Evolutionary conservation across 1,284 basidiomycete species (phyloP).

Genomic region (Lignosus rhinocerotis): DNA sequence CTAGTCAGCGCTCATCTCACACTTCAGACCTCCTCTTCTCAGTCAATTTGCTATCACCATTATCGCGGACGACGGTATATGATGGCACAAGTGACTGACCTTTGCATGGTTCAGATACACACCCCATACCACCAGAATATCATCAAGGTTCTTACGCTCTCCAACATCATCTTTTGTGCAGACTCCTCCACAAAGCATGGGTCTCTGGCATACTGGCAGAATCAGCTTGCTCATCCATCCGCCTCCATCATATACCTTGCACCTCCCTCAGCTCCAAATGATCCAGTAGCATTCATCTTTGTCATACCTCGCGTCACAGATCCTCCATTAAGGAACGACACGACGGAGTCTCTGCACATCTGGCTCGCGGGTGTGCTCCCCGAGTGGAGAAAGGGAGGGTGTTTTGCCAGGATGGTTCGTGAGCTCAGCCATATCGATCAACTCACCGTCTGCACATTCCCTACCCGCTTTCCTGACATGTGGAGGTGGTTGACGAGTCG

Average conservation of each 20-base stretch:
- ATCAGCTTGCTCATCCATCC: constrained; percentile 21
- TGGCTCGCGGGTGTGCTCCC: constrained; percentile 31
- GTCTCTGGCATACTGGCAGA: constrained; percentile 25
- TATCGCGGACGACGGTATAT: constrained; percentile 2
- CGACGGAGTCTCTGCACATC: constrained; percentile 23
- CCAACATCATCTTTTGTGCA: constrained; percentile 27
- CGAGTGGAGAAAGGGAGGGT: constrained; percentile 25
- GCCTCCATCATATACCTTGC: constrained; percentile 28
- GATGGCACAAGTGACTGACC: neutral
- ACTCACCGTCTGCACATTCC: constrained; percentile 31
- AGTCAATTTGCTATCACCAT: too few species aligned
- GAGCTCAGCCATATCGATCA: constrained; percentile 8
- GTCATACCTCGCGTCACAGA: constrained; percentile 23
- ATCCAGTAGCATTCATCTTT: constrained; percentile 29
- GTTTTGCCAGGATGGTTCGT: constrained; percentile 26
- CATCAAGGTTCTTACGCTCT: constrained; percentile 19
- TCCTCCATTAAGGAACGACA: constrained; percentile 21
- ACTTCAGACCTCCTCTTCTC: too few species aligned
- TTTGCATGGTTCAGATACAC: constrained; percentile 1
- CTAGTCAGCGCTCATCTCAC: too few species aligned
- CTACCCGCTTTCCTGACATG: constrained; percentile 28
- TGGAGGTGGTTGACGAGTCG: constrained; percentile 30
- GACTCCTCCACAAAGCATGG: constrained; percentile 27
- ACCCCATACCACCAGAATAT: constrained; percentile 11
- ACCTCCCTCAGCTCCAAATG: neutral